Conservation (phyloP, 257 asterid species). For the Coffea canephora region DNA sequence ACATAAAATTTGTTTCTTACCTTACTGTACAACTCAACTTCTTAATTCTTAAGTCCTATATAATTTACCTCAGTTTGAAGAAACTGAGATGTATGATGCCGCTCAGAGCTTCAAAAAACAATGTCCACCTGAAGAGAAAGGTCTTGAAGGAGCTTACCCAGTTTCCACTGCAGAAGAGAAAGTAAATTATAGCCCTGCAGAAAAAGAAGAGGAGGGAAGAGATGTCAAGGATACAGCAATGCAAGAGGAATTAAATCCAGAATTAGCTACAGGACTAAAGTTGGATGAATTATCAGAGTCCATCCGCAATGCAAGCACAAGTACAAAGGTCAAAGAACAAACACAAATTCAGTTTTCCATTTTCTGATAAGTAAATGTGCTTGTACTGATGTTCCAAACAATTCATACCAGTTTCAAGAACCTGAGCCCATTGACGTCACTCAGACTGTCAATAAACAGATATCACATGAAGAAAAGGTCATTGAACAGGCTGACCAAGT, state of each 20-base stretch:
- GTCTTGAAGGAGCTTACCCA: background rate
- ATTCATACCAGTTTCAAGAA: conserved; percentile 3
- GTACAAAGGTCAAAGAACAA: background rate
- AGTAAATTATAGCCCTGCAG: background rate
- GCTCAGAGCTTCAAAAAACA: background rate
- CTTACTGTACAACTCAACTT: background rate
- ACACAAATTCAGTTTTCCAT: background rate
- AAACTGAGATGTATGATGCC: background rate
- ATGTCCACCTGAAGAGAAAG: background rate
- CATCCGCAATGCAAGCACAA: background rate
- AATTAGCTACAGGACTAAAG: background rate
- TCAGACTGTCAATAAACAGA: background rate
- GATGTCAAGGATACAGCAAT: background rate
- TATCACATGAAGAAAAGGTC: background rate
- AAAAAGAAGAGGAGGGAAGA: background rate
- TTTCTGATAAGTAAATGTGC: background rate
- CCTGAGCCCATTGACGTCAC: conserved; percentile 7
- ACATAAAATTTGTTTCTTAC: background rate
- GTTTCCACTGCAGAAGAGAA: background rate
- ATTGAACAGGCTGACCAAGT: conserved; percentile 1
- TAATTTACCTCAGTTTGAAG: background rate
- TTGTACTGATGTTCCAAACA: background rate
- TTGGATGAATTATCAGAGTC: background rate
- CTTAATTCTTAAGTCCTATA: background rate
- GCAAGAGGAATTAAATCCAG: background rate